Evolutionary conservation across 2,329 filamentous ascomycete species (phyloP).

Genomic region (Cladosporium colombiae): DNA sequence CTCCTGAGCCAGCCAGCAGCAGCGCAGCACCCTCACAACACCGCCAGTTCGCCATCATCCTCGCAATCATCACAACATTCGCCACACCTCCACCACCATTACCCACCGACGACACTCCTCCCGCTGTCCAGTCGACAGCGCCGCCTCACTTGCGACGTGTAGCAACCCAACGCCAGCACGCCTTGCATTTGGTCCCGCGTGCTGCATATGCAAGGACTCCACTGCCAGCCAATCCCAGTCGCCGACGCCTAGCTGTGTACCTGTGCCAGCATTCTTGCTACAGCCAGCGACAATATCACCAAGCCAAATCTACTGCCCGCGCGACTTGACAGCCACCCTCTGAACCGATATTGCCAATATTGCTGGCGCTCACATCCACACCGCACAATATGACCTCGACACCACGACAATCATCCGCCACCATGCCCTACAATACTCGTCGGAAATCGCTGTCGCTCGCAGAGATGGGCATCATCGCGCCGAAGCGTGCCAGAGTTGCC

Average conservation of each 20-base stretch:
- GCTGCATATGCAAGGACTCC: slow-evolving; percentile 20
- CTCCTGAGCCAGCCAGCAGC: slow-evolving; percentile 1
- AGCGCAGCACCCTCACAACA: background rate
- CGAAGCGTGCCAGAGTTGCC: slow-evolving; percentile 50
- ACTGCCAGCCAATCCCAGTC: slow-evolving; percentile 16
- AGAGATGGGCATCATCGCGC: slow-evolving; percentile 87
- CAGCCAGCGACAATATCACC: slow-evolving; percentile 17
- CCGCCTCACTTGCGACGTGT: slow-evolving; percentile 6
- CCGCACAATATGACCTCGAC: slow-evolving; percentile 11
- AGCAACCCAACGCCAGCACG: slow-evolving; percentile 17
- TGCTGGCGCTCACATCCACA: background rate
- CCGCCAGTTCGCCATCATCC: background rate
- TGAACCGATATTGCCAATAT: background rate
- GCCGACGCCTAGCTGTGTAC: slow-evolving; percentile 16
- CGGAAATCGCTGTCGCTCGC: slow-evolving; percentile 92
- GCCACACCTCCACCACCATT: background rate
- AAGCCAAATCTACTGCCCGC: slow-evolving; percentile 1
- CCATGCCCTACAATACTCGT: slow-evolving; percentile 94
- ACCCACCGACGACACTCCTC: background rate
- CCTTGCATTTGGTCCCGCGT: slow-evolving; percentile 19
- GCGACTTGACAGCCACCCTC: slow-evolving; percentile 1
- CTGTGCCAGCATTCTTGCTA: slow-evolving; percentile 19
- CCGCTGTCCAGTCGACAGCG: background rate
- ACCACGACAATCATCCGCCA: slow-evolving; percentile 28
- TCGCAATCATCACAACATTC: background rate